These are phyloP conservation scores for Aspergillus phoenicis DNA, from an alignment of 2,329 filamentous ascomycete species.

Conservation along the genomic window DNA sequence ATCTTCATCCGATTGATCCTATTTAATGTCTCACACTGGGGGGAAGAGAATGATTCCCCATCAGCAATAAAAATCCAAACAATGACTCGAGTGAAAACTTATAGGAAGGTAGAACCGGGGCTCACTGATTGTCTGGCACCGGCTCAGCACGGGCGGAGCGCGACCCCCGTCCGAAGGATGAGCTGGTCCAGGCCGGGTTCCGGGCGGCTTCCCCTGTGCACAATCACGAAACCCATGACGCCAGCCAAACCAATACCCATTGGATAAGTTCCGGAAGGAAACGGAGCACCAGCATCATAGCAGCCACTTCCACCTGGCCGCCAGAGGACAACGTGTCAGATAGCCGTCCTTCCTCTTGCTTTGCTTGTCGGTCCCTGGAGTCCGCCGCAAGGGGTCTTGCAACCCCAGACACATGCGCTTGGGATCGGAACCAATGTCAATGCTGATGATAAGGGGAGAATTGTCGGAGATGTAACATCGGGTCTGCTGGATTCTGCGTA, in stretches of 20 bases:
- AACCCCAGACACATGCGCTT: not conserved
- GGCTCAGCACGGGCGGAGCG: slow-evolving; percentile 1
- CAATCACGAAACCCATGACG: slow-evolving; percentile 1
- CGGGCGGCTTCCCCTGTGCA: not conserved
- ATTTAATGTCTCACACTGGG: too few species aligned
- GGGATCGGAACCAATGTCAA: not conserved
- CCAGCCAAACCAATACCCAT: not conserved
- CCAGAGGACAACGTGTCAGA: slow-evolving; percentile 2
- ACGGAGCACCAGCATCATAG: not conserved
- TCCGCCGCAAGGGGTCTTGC: slow-evolving; percentile 15
- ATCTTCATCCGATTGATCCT: not conserved
- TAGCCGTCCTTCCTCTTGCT: not conserved
- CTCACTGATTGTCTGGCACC: not conserved
- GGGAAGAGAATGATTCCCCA: not conserved
- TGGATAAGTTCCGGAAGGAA: not conserved
- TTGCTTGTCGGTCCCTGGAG: not conserved
- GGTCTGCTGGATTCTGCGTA: not conserved
- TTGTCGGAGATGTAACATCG: not conserved
- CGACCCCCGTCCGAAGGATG: slow-evolving; percentile 5
- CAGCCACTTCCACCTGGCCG: not conserved
- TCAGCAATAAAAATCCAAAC: not conserved
- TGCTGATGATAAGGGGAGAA: not conserved
- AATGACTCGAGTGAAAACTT: not conserved
- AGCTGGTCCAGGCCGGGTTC: not conserved
- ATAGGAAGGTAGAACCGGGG: not conserved